Evolutionary conservation across 2,329 filamentous ascomycete species (phyloP).

Genomic region (Penicillium sp.): DNA sequence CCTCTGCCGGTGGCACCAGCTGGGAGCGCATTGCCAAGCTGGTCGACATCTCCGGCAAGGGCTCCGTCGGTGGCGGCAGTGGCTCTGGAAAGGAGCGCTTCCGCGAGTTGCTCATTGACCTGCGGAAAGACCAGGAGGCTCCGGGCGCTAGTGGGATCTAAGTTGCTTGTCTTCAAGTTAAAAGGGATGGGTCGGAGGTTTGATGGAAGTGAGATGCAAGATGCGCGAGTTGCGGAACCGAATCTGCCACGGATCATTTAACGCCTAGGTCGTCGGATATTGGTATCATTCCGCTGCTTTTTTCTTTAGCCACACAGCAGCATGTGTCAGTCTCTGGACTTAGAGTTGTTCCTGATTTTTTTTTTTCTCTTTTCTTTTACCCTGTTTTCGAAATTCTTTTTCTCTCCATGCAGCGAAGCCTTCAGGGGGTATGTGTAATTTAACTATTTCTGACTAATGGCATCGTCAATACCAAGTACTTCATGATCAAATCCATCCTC

Average conservation of each 20-base stretch:
- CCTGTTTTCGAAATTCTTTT: constrained; percentile 10
- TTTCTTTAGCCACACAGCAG: constrained; percentile 7
- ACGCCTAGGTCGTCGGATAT: not conserved
- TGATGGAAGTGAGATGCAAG: constrained; percentile 5
- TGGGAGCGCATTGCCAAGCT: constrained; percentile 98
- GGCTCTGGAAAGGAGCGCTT: constrained; percentile 96
- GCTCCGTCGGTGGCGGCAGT: constrained; percentile 77
- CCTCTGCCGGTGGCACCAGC: constrained; percentile 90
- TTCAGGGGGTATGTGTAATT: constrained; percentile 29
- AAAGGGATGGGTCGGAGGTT: constrained; percentile 2
- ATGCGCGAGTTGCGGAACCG: constrained; percentile 8
- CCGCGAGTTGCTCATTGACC: constrained; percentile 81
- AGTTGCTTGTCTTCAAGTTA: constrained; percentile 10
- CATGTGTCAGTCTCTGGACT: constrained; percentile 1
- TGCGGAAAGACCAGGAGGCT: constrained; percentile 93
- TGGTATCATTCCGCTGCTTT: not conserved
- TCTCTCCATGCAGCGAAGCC: constrained; percentile 27
- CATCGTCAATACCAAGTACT: constrained; percentile 30
- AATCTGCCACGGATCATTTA: constrained; percentile 7
- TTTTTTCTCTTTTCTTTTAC: constrained; percentile 12
- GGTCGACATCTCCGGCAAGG: constrained; percentile 96
- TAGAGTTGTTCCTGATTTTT: constrained; percentile 9
- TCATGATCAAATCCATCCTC: too few species aligned
- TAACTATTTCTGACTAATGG: constrained; percentile 28
- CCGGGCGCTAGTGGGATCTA: constrained; percentile 60